A percentile compares a stretch with the other conserved stretches of the same genome.
phyloP scores from a whole-genome alignment of 2,329 filamentous ascomycete genomes.

The Teratosphaeria pseudoeucalypti region DNA sequence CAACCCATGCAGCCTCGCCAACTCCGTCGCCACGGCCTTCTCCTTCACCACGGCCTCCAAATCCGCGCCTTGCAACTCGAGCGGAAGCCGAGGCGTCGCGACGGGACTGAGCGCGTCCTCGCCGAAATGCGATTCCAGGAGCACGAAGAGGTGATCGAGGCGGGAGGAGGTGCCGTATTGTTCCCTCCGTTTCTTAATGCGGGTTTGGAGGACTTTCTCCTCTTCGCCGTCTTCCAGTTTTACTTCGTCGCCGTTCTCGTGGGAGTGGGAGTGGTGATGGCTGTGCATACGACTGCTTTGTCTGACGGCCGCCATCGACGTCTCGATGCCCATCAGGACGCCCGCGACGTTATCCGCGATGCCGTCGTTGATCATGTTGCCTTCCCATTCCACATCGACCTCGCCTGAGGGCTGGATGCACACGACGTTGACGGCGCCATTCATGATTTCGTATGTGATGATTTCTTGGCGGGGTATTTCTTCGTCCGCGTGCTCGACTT shows the following conservation, averaged over 20 bases:
- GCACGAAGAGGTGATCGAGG: slow-evolving; percentile 79
- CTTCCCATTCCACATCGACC: slow-evolving; percentile 91
- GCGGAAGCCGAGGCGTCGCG: slow-evolving; percentile 48
- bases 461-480: slow-evolving; percentile 45
- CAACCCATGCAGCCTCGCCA: slow-evolving; percentile 67
- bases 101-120: slow-evolving; percentile 71
- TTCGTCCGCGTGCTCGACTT: slow-evolving; percentile 51
- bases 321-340: slow-evolving; percentile 83
- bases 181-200: slow-evolving; percentile 44
- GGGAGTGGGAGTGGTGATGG: slow-evolving; percentile 32
- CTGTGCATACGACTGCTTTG: slow-evolving; percentile 49
- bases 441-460: slow-evolving; percentile 65
- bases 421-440: slow-evolving; percentile 69
- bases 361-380: slow-evolving; percentile 93
- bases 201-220: background rate
- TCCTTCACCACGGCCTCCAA: slow-evolving; percentile 37
- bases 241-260: slow-evolving; percentile 7
- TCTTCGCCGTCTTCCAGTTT: slow-evolving; percentile 1
- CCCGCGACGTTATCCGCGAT: slow-evolving; percentile 97
- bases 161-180: slow-evolving; percentile 68
- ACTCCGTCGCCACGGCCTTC: slow-evolving; percentile 53
- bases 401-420: slow-evolving; percentile 51
- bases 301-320: slow-evolving; percentile 87
- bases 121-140: slow-evolving; percentile 94
- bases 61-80: slow-evolving; percentile 22